Evolutionary conservation across 2,329 filamentous ascomycete species (phyloP).

Genomic region (Clonostachys solani): DNA sequence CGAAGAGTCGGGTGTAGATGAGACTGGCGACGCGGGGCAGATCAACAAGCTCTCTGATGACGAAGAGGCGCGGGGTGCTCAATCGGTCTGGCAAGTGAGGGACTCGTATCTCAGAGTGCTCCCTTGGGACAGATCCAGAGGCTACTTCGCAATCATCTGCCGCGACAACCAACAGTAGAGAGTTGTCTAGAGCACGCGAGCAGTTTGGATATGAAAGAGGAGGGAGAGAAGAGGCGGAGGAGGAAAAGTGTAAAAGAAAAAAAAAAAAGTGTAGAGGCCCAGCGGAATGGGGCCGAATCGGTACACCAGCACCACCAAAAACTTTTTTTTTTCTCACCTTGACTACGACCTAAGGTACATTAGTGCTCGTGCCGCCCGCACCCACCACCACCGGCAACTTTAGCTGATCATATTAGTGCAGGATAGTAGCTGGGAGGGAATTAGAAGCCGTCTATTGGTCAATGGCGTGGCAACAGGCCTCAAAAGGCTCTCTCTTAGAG

Average conservation of each 20-base stretch:
- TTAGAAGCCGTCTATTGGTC: too few relatives aligned
- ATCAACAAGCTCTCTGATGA: slow-evolving; percentile 3
- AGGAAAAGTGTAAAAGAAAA: slow-evolving; percentile 10
- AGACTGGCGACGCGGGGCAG: slow-evolving; percentile 1
- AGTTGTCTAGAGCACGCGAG: slow-evolving; percentile 2
- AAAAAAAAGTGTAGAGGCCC: slow-evolving; percentile 5
- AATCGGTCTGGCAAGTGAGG: slow-evolving; percentile 21
- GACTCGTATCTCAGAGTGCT: slow-evolving; percentile 30
- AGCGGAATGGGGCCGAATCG: neutral
- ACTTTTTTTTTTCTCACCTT: slow-evolving; percentile 3
- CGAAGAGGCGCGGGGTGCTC: slow-evolving; percentile 14
- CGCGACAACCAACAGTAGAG: slow-evolving; percentile 14
- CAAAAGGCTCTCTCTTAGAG: too few relatives aligned
- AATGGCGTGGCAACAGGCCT: too few relatives aligned
- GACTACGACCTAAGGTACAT: neutral
- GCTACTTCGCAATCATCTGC: slow-evolving; percentile 30
- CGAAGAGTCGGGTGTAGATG: slow-evolving; percentile 16
- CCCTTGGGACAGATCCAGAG: slow-evolving; percentile 10
- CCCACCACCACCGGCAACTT: too few relatives aligned
- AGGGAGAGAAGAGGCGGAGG: slow-evolving; percentile 7
- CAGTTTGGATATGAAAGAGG: slow-evolving; percentile 3
- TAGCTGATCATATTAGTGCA: too few relatives aligned
- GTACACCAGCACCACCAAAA: neutral
- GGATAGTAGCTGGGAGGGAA: too few relatives aligned
- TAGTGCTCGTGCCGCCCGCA: too few relatives aligned